Percentiles rank a stretch among this genome's conserved stretches.
Conservation (phyloP, 1,139 yeast species). For the Scheffersomyces parashehatae region DNA sequence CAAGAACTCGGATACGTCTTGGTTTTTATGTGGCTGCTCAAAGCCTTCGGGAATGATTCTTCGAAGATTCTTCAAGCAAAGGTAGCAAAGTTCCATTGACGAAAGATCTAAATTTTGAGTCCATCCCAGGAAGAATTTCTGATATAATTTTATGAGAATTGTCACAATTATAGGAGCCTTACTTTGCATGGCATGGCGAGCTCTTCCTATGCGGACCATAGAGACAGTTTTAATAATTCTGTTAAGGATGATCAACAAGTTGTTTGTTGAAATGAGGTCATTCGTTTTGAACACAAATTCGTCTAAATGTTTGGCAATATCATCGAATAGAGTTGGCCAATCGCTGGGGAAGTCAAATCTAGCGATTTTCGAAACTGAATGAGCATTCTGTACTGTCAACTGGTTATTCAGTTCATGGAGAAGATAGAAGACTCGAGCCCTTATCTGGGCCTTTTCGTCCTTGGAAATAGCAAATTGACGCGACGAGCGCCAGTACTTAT, state of each 20-base stretch:
- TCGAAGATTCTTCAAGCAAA: conserved; percentile 72
- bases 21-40: conserved; percentile 64
- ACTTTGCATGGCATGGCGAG: conserved; percentile 75
- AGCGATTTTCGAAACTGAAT: conserved; percentile 74
- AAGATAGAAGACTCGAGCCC: conserved; percentile 56
- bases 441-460: conserved; percentile 71
- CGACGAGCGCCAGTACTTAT: conserved; percentile 77
- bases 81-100: conserved; percentile 69
- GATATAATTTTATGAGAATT: conserved; percentile 59
- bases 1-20: conserved; percentile 61
- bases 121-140: conserved; percentile 65
- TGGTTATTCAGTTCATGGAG: conserved; percentile 73
- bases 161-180: conserved; percentile 66
- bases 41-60: conserved; percentile 77
- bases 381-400: conserved; percentile 78
- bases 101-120: conserved; percentile 43
- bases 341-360: conserved; percentile 83
- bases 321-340: conserved; percentile 81
- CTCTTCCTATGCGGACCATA: conserved; percentile 77
- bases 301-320: conserved; percentile 40
- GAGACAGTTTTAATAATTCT: conserved; percentile 76
- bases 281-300: conserved; percentile 48
- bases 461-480: conserved; percentile 55
- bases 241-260: conserved; percentile 65
- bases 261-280: conserved; percentile 57